Base-by-base conservation (phyloP, 805 yeast genomes). In the Kodamaea neixiangensis region DNA sequence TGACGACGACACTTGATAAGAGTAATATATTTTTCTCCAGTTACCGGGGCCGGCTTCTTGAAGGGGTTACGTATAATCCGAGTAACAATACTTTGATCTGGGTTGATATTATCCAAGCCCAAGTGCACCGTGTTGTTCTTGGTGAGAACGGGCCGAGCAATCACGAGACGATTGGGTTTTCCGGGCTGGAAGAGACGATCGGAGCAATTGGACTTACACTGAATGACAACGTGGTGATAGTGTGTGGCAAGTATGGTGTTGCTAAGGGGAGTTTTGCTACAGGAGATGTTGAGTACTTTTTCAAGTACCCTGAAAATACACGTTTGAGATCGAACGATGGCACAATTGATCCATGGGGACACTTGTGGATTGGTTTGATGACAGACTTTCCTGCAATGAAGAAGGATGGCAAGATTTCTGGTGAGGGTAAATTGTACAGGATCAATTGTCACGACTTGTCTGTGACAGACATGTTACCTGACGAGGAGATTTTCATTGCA, bases 301-400 rank as follows among this genome's bases (percentile, higher is more conserved):
- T 78, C 46, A 69, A 70, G 41, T 71, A 73, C 51, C 69, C 75
- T 10, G 61, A 65, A 45, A 55, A 57, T 31, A 29, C 43, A 5
- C 56, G 69, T 35, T 58, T 71, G 47, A 59, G 78, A 18, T 86
- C 94, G 39, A 91, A 91, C 61, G 97, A 91, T 63, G 97, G 97
- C 0, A 79, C 81, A 43, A 79, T 90, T 38, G 91, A 89, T 53
- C 86, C 88, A 3, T 71, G 80, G 60, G 96, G 97, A 0, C 77
- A 85, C 54, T 78, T 90, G 46, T 86, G 88, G 80, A 81, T 88
- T 46, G 97, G 97, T 1, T 75, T 92, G 17, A 91, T 91, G 96
- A 75, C 76, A 18, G 82, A 82, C 51, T 82, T 81, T 57, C 68
- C 65, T 5, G 43, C 57, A 17, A 49, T 63, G 7, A 45, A 46